phyloP scores from a whole-genome alignment of 495 filamentous ascomycete species.

The Penicillium paradoxum region DNA sequence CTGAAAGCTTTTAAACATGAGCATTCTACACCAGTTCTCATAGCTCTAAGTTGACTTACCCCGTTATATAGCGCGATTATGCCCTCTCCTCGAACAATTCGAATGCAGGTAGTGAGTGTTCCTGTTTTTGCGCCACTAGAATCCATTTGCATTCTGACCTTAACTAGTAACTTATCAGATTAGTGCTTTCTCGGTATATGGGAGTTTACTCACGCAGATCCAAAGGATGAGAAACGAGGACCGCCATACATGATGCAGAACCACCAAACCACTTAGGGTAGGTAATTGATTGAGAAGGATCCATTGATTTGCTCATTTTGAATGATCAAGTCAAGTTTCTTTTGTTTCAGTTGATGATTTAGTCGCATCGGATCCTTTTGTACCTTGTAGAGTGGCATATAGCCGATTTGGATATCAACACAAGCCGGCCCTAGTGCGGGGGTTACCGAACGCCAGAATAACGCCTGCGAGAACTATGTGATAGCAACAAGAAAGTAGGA shows the following conservation, averaged over 20 bases:
- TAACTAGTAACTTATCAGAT: conserved; percentile 12
- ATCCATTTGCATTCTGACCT: conserved; percentile 34
- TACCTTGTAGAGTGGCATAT: not conserved
- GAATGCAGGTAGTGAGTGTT: conserved; percentile 29
- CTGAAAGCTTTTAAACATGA: conserved; percentile 15
- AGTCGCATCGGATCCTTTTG: not conserved
- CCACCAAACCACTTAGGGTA: conserved; percentile 44
- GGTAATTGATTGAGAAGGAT: conserved; percentile 1
- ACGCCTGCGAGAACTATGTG: not conserved
- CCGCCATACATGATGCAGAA: conserved; percentile 41
- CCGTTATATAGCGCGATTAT: conserved; percentile 32
- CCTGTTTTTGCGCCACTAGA: conserved; percentile 23
- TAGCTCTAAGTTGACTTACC: conserved; percentile 15
- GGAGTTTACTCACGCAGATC: conserved; percentile 27
- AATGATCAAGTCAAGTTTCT: not conserved
- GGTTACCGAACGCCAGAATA: not conserved
- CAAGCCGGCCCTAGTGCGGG: not conserved
- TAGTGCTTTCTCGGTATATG: not conserved
- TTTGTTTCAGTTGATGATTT: not conserved
- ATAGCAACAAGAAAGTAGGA: no score
- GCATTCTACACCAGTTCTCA: not conserved
- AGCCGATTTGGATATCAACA: conserved; percentile 1
- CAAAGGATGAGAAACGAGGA: conserved; percentile 39
- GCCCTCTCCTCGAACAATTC: conserved; percentile 27
- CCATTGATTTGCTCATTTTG: not conserved